phyloP scores from a whole-genome alignment of 805 yeast species.

The Yarrowia sp. region DNA sequence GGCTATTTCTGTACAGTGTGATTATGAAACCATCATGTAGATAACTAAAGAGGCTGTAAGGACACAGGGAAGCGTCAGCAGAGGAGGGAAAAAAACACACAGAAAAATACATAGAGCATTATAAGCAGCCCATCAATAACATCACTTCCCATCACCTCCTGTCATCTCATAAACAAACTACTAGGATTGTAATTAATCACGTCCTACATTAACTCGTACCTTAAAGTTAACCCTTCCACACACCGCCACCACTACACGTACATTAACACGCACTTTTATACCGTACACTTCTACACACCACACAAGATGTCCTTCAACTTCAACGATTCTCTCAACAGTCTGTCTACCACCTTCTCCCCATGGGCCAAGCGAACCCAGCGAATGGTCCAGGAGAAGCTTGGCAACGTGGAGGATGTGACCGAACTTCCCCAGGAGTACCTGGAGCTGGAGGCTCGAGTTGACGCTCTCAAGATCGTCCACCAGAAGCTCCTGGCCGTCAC shows the following conservation, averaged over 20 bases:
- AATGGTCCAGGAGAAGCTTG: conserved; percentile 72
- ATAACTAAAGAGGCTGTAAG: background rate
- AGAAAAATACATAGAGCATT: no score
- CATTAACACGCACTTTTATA: background rate
- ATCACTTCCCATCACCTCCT: background rate
- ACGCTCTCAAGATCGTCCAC: conserved; percentile 67
- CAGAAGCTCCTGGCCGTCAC: conserved; percentile 53
- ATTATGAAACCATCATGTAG: background rate
- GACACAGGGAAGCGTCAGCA: background rate
- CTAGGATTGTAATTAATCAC: background rate
- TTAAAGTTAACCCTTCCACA: conserved; percentile 15
- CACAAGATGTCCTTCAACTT: conserved; percentile 34
- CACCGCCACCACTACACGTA: conserved; percentile 20
- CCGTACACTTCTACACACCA: background rate
- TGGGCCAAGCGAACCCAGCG: conserved; percentile 79
- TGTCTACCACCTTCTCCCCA: conserved; percentile 53
- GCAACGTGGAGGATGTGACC: conserved; percentile 76
- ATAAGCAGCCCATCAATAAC: background rate
- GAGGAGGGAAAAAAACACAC: background rate
- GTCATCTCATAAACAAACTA: background rate
- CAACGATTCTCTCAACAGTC: conserved; percentile 40
- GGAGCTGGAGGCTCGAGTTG: conserved; percentile 68
- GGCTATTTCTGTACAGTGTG: background rate
- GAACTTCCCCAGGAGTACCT: conserved; percentile 81
- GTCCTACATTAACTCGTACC: conserved; percentile 2